Evolutionary conservation across 352 stramenopile species (phyloP), one percentile per base, ranked within the genome.

Genomic region (Blastocystis sp.): DNA sequence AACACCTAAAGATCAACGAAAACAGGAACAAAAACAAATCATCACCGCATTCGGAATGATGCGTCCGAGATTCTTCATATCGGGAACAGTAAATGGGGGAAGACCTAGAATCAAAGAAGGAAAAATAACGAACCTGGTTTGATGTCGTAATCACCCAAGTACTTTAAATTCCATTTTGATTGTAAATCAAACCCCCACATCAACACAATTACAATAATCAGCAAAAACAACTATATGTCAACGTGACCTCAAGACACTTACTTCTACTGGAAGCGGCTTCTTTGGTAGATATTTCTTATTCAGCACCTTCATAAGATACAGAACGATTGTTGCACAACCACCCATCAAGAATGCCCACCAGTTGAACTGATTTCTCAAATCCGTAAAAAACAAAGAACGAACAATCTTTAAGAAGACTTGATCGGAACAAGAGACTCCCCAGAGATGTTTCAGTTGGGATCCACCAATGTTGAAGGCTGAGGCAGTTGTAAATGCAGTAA

Each of bases 381-480:
- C 60, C 1, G 66, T 89, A 56, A 79, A 89, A 24, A 89, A 79
- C 3, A 90, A 42, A 35, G 40, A 42, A 0, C 73, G 44, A 22
- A 89, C 30, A 57, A 75, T 75, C 40, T 66, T 33, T 62, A 90
- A 30, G 44, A 66, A 70, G 19, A 78, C 84, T 7, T 24, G n/a
- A 24, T 87, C 84, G 17, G 15, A 24, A 59, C 56, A 90, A 0
- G 69, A 90, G 9, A 90, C 60, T 13, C 89, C 88, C 27, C 89
- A 82, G 24, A 90, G 53, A 54, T 91, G 68, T 54, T 91, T 89
- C 19, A 91, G 84, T 76, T 91, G 90, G 42, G 89, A 91, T 3
- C 73, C 89, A 17, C 90, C 79, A 40, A 91, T 91, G 87, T 90
- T 91, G 64, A 91, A 89, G 19, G 90, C 89, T 40, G 90, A 90